Base-by-base conservation (phyloP, 2,329 filamentous ascomycete species). In the Epichloe sp. region DNA sequence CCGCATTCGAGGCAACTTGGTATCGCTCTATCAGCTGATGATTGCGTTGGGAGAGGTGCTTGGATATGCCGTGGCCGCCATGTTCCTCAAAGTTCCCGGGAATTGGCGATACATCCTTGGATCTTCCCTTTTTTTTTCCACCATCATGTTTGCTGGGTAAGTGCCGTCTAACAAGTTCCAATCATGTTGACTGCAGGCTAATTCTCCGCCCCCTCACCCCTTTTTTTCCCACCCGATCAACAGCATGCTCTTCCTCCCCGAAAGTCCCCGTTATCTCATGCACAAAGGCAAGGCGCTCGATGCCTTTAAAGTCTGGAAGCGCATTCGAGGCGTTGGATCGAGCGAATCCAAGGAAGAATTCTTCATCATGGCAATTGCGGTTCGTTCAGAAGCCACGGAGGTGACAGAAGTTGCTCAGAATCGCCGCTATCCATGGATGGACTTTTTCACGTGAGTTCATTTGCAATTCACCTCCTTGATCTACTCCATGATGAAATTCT, bases 71-170 rank as follows among this genome's bases (percentile, higher is more conserved):
- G 77, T 87, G 1, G 83, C 80, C 0, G 84, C 84, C 45, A 86
- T 87, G 52, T 88, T 88, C 65, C 71, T 86, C 54, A 75, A 71
- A n/a, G 81, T 88, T 2, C 66, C 69, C 0, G 84, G 83, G 15
- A 83, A 82, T 68, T 88, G 84, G 84, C 75, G 84, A 38, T 86
- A 80, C 62, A 87, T 88, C 54, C 77, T 88, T 1, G 84, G 83
- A 4, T 85, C 80, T 1, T 87, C 83, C 0, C 74, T 26, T 6
- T 87, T 2, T 87, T 42, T 87, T 87, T 85, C 80, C 0, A 68
- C 65, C 34, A 60, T 68, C 48, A 68, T 68, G 65, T 66, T 66
- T 44, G 59, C 60, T 15, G 65, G 64, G 64, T 63, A 54, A 54
- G 61, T 48, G 8, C 2, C 8, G 3, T 12, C 11, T 43, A 17